phyloP scores from a whole-genome alignment of 805 yeast species.

The Suhomyces tanzawaensis region DNA sequence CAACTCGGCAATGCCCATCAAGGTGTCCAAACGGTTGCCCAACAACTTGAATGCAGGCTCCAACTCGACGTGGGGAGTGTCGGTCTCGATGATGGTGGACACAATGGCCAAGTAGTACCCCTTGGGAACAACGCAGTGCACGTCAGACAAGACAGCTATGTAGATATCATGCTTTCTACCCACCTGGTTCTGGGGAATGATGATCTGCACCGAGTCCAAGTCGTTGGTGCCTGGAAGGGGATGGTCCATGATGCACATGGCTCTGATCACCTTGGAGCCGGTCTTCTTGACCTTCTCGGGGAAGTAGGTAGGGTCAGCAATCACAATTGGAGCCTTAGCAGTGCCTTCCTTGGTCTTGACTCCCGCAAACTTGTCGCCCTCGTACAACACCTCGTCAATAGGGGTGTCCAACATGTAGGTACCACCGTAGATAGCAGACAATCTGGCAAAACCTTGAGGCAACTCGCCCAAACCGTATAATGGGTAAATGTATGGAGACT shows the following conservation, averaged over 20 bases:
- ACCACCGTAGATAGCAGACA: slow-evolving; percentile 97
- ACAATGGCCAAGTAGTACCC: slow-evolving; percentile 91
- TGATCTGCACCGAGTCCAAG: slow-evolving; percentile 87
- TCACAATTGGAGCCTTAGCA: slow-evolving; percentile 89
- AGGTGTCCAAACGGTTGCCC: slow-evolving; percentile 75
- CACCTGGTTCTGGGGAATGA: slow-evolving; percentile 95
- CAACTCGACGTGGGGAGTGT: slow-evolving; percentile 85
- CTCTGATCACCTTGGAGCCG: slow-evolving; percentile 74
- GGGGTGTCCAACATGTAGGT: slow-evolving; percentile 98
- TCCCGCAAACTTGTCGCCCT: slow-evolving; percentile 69
- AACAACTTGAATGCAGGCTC: slow-evolving; percentile 91
- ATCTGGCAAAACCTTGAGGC: slow-evolving; percentile 98
- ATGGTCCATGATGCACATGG: slow-evolving; percentile 86
- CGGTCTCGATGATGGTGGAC: slow-evolving; percentile 92
- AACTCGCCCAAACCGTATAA: slow-evolving; percentile 95
- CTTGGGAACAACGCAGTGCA: slow-evolving; percentile 86
- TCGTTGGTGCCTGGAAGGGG: slow-evolving; percentile 80
- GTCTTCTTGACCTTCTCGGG: slow-evolving; percentile 75
- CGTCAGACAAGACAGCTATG: slow-evolving; percentile 83
- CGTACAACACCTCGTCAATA: slow-evolving; percentile 81
- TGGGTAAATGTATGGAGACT: slow-evolving; percentile 95
- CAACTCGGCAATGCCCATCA: slow-evolving; percentile 91
- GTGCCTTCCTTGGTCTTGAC: slow-evolving; percentile 88
- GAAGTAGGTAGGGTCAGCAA: slow-evolving; percentile 98
- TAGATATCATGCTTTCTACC: slow-evolving; percentile 92